Percentiles rank a stretch among this genome's conserved stretches.
Conservation (phyloP, 495 filamentous ascomycete species). For the Podospora pseudocomata region DNA sequence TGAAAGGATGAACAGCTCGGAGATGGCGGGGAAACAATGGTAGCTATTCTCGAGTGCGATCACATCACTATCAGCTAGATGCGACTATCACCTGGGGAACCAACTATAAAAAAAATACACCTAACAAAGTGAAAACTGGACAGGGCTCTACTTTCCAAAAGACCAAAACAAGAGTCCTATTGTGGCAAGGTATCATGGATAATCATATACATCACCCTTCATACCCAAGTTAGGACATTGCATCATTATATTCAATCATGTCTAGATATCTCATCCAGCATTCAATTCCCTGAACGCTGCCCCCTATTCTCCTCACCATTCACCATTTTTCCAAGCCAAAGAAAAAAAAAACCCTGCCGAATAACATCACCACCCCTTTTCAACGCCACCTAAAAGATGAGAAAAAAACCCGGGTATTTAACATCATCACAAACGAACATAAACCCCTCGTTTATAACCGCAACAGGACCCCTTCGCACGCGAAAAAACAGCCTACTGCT, state of each 20-base stretch:
- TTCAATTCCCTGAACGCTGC: not conserved
- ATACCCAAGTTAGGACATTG: not conserved
- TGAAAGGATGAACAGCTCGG: not conserved
- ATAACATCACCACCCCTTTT: not conserved
- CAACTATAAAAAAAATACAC: too few relatives aligned
- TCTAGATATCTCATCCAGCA: not conserved
- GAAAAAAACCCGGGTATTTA: not conserved
- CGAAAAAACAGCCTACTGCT: slow-evolving; percentile 17
- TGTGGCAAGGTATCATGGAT: not conserved
- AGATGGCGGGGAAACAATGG: not conserved
- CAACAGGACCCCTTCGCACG: slow-evolving; percentile 3
- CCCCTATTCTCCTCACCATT: not conserved
- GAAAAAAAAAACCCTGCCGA: not conserved
- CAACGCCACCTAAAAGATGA: not conserved
- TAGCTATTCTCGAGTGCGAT: not conserved
- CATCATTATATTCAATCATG: not conserved
- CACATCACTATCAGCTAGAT: not conserved
- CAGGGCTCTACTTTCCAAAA: too few relatives aligned
- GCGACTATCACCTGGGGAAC: not conserved
- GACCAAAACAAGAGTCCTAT: not conserved
- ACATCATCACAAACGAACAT: not conserved
- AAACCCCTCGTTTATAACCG: not conserved
- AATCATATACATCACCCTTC: not conserved
- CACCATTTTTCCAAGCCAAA: not conserved
- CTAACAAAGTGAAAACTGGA: too few relatives aligned